Base-by-base conservation (phyloP, 2,329 filamentous ascomycete genomes). In the Raffaelea albimanens region DNA sequence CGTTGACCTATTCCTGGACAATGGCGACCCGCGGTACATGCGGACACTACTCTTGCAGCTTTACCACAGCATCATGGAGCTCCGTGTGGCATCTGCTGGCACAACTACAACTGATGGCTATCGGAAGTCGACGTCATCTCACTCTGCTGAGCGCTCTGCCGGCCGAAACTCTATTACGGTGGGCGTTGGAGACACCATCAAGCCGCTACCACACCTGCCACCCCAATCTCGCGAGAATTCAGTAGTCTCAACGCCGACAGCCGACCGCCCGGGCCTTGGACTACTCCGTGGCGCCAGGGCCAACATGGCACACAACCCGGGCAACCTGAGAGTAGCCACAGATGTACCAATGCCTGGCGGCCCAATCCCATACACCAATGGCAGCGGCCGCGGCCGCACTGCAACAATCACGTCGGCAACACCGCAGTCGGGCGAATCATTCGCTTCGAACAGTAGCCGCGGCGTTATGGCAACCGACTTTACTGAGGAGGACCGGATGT, bases 371-470 rank as follows among this genome's bases (percentile, higher is more conserved):
- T 75, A 72, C 44, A 59, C 74, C 46, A 76, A 76, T 50, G 71
- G 72, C 29, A 62, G 59, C 11, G 25, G 25, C 14, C 71, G n/a
- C n/a, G 63, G 68, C 14, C 71, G 78, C 20, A 73, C 73, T 23
- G 72, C 73, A 2, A 73, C 71, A 3, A 67, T 72, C 20, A 75
- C 62, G 47, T n/a, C 34, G 34, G 75, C 74, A n/a, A 94, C 87
- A 1, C 87, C 88, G 41, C 81, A 86, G 21, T 94, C 87, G 8
- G 85, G 83, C 40, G 88, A 95, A 57, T 87, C 86, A 0, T 94
- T 93, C 60, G 74, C 71, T 2, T 80, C 82, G 0, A 68, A 72
- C 5, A 16, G 34, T 7, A 38, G 34, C 34, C 34, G 34, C 18
- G 34, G 34, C 13, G 75, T 39, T 73, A 74, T 40, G 72, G 71